Evolutionary conservation across 2,329 filamentous ascomycete genomes (phyloP), one percentile per base, ranked within the genome.

Genomic region (Dactylellina drechsleri): DNA sequence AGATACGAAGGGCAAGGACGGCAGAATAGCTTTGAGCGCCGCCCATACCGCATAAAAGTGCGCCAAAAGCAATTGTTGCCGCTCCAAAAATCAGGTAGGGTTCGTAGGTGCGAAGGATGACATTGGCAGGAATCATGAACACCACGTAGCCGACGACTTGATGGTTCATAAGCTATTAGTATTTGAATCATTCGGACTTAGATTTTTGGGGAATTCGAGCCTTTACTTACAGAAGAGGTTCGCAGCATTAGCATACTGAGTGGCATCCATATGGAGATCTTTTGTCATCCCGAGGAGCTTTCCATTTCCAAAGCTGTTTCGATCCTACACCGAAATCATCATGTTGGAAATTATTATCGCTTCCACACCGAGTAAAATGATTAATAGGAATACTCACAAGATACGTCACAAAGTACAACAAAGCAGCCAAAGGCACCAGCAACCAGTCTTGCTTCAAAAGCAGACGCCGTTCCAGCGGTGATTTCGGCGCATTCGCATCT

Each of bases 291-390:
- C 64, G 5, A 67, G 45, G 7, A 67, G 43, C 28, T 67, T 67
- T 20, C 53, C 64, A 41, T 67, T 67, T 52, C 64, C 64, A 59
- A 67, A 67, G 54, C 64, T 52, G 43, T 67, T 67, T 16, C 64
- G 53, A n/a, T 67, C 64, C 64, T 67, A 18, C 8, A 49, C 16
- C 2, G 4, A 15, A 15, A 4, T 4, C 18, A 23, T 2, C 13
- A 12, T 18, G 43, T 60, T 59, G n/a, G 43, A 15, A 15, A n/a
- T 15, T 18, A 13, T 20, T 41, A 43, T 45, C 13, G 3, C 13
- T 10, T 12, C 13, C 18, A 18, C 26, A 50, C n/a, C n/a, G 52
- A 36, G 13, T 36, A 20, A 4, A 12, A 53, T 8, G 8, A 16
- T n/a, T 10, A 5, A 47, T 47, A 18, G 4, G 47, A 16, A 49